Evolutionary conservation across 106 monocot genomes (phyloP), one percentile per base, ranked within the genome.

Genomic region (Acorus calamus): DNA sequence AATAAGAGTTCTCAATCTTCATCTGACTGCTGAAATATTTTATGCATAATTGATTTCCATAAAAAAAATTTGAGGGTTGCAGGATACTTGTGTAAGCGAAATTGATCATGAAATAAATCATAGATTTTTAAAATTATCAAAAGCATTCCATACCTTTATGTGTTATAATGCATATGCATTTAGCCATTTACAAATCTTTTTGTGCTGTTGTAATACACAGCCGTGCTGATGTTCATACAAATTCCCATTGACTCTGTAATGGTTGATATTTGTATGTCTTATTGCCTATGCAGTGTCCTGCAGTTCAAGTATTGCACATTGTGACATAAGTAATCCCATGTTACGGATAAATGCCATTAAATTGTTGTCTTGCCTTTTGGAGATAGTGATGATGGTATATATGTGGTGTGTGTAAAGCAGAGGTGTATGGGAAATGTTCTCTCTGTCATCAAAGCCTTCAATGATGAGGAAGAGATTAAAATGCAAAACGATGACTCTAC

Each of bases 271-370:
- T 13, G 13, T 52, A 28, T n/a, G 28, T 28, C 28, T 28, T 3
- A 7, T 42, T 11, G 11, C 42, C 13, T 58, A 41, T 59, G 43
- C 76, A 76, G 76, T 76, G 61, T 46, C 53, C 69, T 57, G 76
- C 76, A 47, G 53, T 70, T 43, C 57, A 63, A 70, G 52, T 76
- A 48, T 54, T 76, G 58, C 63, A 52, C 69, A 58, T 4, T 70
- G 76, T 53, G 52, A 64, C 11, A 44, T 51, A 7, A 45, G 14
- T 28, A 65, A 76, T 70, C 52, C 53, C 47, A 6, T 44, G 3
- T 42, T 76, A 62, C 50, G 76, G 46, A 64, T 65, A 57, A 69
- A 65, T 53, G 76, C 76, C 13, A 48, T 76, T 13, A 76, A 76
- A 46, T 51, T 76, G 28, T 14, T 76, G 12, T 64, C 64, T 52